Evolutionary conservation across 1,139 yeast species (phyloP).

Genomic region (Geotrichum candidum): DNA sequence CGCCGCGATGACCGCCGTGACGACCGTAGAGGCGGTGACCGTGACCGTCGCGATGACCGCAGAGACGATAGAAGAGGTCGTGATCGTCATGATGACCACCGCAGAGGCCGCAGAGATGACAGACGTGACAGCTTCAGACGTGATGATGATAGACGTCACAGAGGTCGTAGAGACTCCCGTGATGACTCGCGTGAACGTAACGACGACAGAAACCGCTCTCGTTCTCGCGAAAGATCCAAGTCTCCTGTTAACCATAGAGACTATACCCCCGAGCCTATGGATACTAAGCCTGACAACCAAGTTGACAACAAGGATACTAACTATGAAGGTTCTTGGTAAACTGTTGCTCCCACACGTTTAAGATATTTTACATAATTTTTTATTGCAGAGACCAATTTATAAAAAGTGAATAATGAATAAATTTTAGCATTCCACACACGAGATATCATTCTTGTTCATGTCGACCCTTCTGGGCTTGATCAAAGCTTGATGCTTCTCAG

Average conservation of each 20-base stretch:
- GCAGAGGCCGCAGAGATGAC: conserved; percentile 14
- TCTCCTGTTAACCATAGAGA: conserved; percentile 6
- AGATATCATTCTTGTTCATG: not conserved
- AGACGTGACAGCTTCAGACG: conserved; percentile 15
- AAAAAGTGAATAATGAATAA: not conserved
- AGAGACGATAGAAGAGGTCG: conserved; percentile 19
- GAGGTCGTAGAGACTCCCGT: conserved; percentile 17
- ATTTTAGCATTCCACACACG: not conserved
- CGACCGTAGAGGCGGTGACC: conserved; percentile 18
- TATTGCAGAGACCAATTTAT: not conserved
- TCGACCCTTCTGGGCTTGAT: no score
- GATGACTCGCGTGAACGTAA: conserved; percentile 16
- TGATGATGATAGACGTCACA: conserved; percentile 21
- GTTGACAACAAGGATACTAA: not conserved
- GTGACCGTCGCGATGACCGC: conserved; percentile 19
- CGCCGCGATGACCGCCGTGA: conserved; percentile 23
- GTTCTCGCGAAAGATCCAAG: conserved; percentile 8
- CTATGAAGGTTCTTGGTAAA: conserved; percentile 13
- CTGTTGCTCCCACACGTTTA: not conserved
- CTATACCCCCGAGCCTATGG: conserved; percentile 8
- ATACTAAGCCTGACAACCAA: conserved; percentile 2
- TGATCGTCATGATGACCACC: conserved; percentile 15
- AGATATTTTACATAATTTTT: not conserved
- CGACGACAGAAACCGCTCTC: conserved; percentile 4
- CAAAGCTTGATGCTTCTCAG: conserved; percentile 15